phyloP scores from a whole-genome alignment of 768 basidiomycete species.

The Tulasnella sp. region DNA sequence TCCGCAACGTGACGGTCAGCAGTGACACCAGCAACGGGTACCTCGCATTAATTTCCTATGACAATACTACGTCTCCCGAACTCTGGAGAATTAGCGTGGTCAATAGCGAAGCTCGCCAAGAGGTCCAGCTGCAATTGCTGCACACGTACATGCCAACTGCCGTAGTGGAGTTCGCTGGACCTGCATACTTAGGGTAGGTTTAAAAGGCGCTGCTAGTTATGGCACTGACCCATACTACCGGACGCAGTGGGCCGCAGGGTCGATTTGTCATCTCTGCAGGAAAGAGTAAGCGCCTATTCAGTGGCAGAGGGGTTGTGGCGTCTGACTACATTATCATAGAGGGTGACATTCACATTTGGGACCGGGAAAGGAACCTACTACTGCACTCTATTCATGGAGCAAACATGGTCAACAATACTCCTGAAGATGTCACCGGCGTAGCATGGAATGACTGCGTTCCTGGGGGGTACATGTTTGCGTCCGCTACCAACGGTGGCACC shows the following conservation, averaged over 20 bases:
- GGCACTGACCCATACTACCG: no score
- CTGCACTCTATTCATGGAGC: conserved; percentile 62
- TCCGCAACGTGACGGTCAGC: conserved; percentile 69
- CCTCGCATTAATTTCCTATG: conserved; percentile 72
- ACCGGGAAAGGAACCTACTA: conserved; percentile 72
- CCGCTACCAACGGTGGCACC: conserved; percentile 74
- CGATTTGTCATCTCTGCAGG: conserved; percentile 78
- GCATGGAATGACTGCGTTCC: conserved; percentile 75
- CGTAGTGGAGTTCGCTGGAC: conserved; percentile 73
- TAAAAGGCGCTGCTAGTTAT: no score
- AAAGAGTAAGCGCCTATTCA: conserved; percentile 53
- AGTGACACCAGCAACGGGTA: conserved; percentile 46
- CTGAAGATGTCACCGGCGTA: conserved; percentile 71
- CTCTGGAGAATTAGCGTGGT: conserved; percentile 72
- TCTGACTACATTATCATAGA: neutral
- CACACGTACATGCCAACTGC: conserved; percentile 76
- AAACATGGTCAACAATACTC: conserved; percentile 49
- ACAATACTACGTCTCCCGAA: conserved; percentile 78
- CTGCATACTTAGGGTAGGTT: conserved; percentile 69
- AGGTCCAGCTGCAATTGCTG: conserved; percentile 48
- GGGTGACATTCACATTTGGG: conserved; percentile 79
- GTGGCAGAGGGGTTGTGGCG: neutral
- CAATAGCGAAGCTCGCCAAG: neutral
- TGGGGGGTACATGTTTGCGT: conserved; percentile 61
- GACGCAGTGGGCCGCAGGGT: no score